Evolutionary conservation across 2,329 filamentous ascomycete genomes (phyloP).

Genomic region (Nothomitra cinnamomea): DNA sequence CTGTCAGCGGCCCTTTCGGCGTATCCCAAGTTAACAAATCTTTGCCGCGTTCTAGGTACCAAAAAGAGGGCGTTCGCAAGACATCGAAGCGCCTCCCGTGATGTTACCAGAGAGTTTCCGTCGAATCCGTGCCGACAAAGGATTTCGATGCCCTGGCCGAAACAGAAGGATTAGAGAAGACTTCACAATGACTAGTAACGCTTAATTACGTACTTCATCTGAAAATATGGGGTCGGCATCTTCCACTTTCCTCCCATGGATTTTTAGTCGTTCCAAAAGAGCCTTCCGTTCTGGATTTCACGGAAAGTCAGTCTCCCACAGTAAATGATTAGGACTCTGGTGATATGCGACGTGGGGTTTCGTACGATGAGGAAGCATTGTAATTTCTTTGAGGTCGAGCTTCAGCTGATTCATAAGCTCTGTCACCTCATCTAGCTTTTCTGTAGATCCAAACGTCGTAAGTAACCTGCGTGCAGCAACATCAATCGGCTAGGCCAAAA

Average conservation of each 20-base stretch:
- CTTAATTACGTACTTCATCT: conserved; percentile 27
- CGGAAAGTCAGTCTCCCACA: conserved; percentile 8
- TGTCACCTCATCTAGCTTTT: conserved; percentile 51
- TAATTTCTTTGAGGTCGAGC: conserved; percentile 42
- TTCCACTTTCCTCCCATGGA: conserved; percentile 54
- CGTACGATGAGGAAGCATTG: conserved; percentile 43
- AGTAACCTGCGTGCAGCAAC: background rate
- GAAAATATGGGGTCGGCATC: conserved; percentile 73
- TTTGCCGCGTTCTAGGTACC: conserved; percentile 47
- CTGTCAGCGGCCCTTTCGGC: conserved; percentile 49
- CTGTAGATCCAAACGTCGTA: conserved; percentile 21
- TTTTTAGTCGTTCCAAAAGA: conserved; percentile 53
- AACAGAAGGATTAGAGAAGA: conserved; percentile 9
- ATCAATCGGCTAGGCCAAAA: no score
- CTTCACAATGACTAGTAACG: background rate
- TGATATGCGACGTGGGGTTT: conserved; percentile 8
- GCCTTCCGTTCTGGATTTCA: conserved; percentile 39
- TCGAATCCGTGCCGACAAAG: conserved; percentile 60
- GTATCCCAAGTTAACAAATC: conserved; percentile 54
- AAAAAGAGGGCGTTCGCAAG: conserved; percentile 73
- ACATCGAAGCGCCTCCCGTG: conserved; percentile 62
- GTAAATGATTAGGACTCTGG: background rate
- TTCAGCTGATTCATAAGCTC: conserved; percentile 44
- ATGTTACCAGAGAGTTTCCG: conserved; percentile 41
- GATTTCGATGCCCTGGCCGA: conserved; percentile 50